These are phyloP conservation scores for Trypanosoma avium DNA, from an alignment of 208 protist species.

Conservation along the genomic window DNA sequence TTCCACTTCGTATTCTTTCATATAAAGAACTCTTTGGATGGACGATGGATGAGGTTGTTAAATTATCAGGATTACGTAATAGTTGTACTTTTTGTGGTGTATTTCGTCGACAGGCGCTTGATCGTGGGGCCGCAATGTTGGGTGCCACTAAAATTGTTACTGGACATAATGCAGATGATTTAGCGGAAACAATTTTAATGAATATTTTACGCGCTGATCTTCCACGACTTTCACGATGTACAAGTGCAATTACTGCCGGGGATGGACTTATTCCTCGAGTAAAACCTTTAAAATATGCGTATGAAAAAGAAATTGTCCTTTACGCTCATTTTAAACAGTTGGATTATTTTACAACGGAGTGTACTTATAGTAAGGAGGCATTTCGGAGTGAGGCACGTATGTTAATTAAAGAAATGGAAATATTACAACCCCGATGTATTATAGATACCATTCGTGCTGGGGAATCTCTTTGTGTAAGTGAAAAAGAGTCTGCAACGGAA, in stretches of 20 bases:
- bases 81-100: conserved; percentile 99
- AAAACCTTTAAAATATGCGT: conserved; percentile 97
- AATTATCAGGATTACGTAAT: conserved; percentile 86
- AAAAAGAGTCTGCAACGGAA: conserved; percentile 33
- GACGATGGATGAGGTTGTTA: conserved; percentile 98
- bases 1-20: conserved; percentile 94
- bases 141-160: conserved; percentile 94
- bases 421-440: conserved; percentile 88
- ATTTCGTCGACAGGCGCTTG: conserved; percentile 96
- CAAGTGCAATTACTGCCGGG: conserved; percentile 40
- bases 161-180: conserved; percentile 99
- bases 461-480: conserved; percentile 76
- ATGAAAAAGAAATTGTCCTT: conserved; percentile 98
- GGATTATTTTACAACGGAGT: conserved; percentile 98
- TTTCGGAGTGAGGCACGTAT: conserved; percentile 94
- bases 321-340: conserved; percentile 98
- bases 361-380: conserved; percentile 96
- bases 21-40: conserved; percentile 97
- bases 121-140: conserved; percentile 90
- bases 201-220: conserved; percentile 96
- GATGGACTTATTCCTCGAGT: conserved; percentile 83
- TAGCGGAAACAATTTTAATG: conserved; percentile 98
- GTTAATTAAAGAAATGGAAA: conserved; percentile 95
- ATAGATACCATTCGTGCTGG: conserved; percentile 91
- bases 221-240: conserved; percentile 92